Percentiles rank a stretch among this genome's conserved stretches.
Evolutionary conservation across 345 rosid species (phyloP).

Genomic region (Hibiscus trionum): DNA sequence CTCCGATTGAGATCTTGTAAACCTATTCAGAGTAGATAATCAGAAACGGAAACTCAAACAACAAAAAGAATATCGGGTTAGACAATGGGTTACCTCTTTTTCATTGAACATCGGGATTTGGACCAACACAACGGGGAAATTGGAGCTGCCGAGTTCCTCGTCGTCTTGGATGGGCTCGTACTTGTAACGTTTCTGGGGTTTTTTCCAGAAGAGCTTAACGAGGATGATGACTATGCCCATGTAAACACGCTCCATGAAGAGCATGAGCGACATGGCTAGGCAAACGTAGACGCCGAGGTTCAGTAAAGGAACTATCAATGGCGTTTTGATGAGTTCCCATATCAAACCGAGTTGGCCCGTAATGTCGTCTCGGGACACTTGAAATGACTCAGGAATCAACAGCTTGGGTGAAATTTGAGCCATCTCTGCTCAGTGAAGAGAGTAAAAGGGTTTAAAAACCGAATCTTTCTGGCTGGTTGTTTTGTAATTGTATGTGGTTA

Average conservation of each 20-base stretch:
- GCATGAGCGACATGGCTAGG: constrained; percentile 78
- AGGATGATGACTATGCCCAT: constrained; percentile 94
- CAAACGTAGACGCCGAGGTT: constrained; percentile 56
- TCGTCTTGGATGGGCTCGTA: constrained; percentile 72
- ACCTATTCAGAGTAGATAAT: constrained; percentile 37
- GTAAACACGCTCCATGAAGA: constrained; percentile 73
- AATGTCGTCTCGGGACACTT: constrained; percentile 55
- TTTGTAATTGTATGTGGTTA: too few species aligned
- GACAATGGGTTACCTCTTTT: constrained; percentile 35
- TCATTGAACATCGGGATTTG: constrained; percentile 99
- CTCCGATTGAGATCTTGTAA: constrained; percentile 96
- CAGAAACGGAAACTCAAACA: too few species aligned
- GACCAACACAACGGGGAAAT: constrained; percentile 77
- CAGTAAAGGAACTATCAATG: constrained; percentile 81
- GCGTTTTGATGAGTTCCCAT: constrained; percentile 95
- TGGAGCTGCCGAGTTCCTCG: constrained; percentile 57
- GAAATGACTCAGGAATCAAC: constrained; percentile 65
- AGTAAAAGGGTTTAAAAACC: too few species aligned
- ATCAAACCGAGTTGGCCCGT: constrained; percentile 58
- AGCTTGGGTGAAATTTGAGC: constrained; percentile 47
- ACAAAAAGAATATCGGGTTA: too few species aligned
- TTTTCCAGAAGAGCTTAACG: constrained; percentile 85
- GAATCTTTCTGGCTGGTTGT: too few species aligned
- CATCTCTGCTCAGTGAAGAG: constrained; percentile 28
- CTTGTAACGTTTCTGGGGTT: constrained; percentile 78